These are phyloP conservation scores for Parathielavia hyrcaniae DNA, from an alignment of 495 filamentous ascomycete genomes.

Conservation along the genomic window DNA sequence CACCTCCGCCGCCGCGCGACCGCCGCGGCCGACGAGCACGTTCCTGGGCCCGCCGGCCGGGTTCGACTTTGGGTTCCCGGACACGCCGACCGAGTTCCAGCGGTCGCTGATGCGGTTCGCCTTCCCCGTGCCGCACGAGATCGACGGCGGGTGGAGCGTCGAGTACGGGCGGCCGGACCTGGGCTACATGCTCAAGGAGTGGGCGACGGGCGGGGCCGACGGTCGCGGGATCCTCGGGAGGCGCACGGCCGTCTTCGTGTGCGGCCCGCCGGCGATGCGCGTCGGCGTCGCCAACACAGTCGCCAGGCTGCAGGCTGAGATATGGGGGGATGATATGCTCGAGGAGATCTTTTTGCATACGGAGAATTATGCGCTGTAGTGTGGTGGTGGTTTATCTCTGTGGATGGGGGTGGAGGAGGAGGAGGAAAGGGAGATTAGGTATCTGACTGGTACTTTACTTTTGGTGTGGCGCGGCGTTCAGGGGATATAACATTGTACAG, in stretches of 20 bases:
- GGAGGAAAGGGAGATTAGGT: background rate
- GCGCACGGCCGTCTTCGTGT: constrained; percentile 88
- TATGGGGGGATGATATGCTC: constrained; percentile 66
- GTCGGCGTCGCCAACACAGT: constrained; percentile 79
- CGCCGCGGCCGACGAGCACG: constrained; percentile 37
- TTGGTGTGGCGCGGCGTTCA: constrained; percentile 2
- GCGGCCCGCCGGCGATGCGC: constrained; percentile 80
- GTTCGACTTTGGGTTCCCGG: constrained; percentile 72
- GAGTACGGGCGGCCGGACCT: constrained; percentile 92
- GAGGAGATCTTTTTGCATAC: constrained; percentile 95
- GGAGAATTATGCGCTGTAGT: constrained; percentile 81
- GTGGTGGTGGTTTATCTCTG: background rate
- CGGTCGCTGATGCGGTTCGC: constrained; percentile 83
- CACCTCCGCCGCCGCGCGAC: too few relatives aligned
- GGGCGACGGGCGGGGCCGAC: constrained; percentile 56
- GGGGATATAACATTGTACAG: background rate
- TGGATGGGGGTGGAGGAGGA: background rate
- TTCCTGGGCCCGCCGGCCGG: constrained; percentile 42
- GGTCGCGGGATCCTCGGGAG: constrained; percentile 65
- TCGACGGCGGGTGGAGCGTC: constrained; percentile 76
- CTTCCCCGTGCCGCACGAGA: constrained; percentile 59
- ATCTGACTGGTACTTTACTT: background rate
- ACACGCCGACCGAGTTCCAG: constrained; percentile 69
- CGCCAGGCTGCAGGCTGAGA: constrained; percentile 71
- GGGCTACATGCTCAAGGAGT: constrained; percentile 71